Evolutionary conservation across 306 rosid genomes (phyloP), one percentile per base, ranked within the genome.

Genomic region (Morella rubra): DNA sequence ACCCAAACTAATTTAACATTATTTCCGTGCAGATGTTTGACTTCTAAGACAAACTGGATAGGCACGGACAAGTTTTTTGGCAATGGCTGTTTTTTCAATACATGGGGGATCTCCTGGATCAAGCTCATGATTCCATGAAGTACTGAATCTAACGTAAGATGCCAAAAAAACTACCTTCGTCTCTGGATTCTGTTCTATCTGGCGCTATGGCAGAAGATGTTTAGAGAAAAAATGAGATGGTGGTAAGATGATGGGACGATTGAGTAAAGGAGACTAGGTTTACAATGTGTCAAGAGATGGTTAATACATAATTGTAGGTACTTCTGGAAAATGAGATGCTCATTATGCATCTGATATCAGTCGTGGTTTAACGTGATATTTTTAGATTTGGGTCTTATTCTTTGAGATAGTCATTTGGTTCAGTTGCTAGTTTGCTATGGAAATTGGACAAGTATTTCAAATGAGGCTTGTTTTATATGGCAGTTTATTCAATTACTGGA

Each of bases 1-100:
- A 69, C 14, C 70, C 24, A 72, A 62, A 55, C 78, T 86, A 81
- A 79, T 82, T 19, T 65, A 50, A 46, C 8, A 69, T 0, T 45
- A 75, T 71, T 73, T 85, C 62, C 51, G 76, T 91, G 91, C 93
- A 91, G 99, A 81, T 88, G 97, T 89, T 83, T 95, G 90, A 92
- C 75, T 19, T 73, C 44, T 52, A 12, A 24, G 78, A 59, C 71
- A 83, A 68, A 76, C 72, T 72, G 46, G 55, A 73, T 76, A 64
- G 45, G 70, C 84, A 73, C 77, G 81, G 37, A 55, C 69, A 82
- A 72, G 24, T 49, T 79, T 73, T 37, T 24, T 59, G n/a, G 72
- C 44, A 72, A 45, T 73, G 24, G 59, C 52, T 46, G 24, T 71
- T 79, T 83, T 67, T 78, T 81, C 74, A 44, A 74, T 76, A 64